These are phyloP conservation scores for Aureobasidium subglaciale DNA, from an alignment of 2,329 filamentous ascomycete genomes.

Conservation along the genomic window DNA sequence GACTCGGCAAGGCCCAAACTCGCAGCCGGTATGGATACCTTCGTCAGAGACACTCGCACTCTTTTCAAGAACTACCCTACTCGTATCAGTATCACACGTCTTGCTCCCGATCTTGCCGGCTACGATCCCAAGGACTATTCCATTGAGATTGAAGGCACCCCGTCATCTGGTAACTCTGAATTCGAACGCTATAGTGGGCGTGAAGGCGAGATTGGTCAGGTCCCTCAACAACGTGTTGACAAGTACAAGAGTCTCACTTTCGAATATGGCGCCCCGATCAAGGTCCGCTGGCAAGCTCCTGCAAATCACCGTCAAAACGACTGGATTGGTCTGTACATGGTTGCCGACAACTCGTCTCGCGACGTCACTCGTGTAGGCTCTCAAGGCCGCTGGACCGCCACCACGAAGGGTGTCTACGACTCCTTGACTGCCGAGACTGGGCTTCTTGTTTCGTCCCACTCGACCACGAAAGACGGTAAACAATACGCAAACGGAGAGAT, in stretches of 20 bases:
- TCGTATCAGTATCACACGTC: slow-evolving; percentile 71
- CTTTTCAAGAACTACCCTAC: slow-evolving; percentile 86
- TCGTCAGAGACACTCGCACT: slow-evolving; percentile 80
- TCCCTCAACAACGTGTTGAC: slow-evolving; percentile 53
- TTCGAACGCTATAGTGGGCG: slow-evolving; percentile 61
- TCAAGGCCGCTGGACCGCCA: slow-evolving; percentile 82
- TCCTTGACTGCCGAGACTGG: slow-evolving; percentile 67
- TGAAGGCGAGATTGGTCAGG: slow-evolving; percentile 63
- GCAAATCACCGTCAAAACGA: slow-evolving; percentile 81
- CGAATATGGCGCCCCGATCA: slow-evolving; percentile 85
- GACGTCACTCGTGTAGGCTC: slow-evolving; percentile 79
- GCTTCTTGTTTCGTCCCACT: slow-evolving; percentile 62
- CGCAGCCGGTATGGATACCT: slow-evolving; percentile 74
- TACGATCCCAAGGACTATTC: slow-evolving; percentile 74
- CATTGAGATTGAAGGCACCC: slow-evolving; percentile 55
- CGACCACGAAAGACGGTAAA: slow-evolving; percentile 44
- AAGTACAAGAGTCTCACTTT: slow-evolving; percentile 69
- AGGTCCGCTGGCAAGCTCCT: slow-evolving; percentile 84
- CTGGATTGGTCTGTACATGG: slow-evolving; percentile 95
- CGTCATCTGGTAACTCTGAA: slow-evolving; percentile 41
- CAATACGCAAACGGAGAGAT: slow-evolving; percentile 71
- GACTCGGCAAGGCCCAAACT: slow-evolving; percentile 80
- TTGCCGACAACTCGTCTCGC: slow-evolving; percentile 83
- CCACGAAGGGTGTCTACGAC: slow-evolving; percentile 69
- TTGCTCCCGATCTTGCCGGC: slow-evolving; percentile 73